These are phyloP conservation scores for Lactifluus volemus DNA, from an alignment of 768 basidiomycete species.

Conservation along the genomic window DNA sequence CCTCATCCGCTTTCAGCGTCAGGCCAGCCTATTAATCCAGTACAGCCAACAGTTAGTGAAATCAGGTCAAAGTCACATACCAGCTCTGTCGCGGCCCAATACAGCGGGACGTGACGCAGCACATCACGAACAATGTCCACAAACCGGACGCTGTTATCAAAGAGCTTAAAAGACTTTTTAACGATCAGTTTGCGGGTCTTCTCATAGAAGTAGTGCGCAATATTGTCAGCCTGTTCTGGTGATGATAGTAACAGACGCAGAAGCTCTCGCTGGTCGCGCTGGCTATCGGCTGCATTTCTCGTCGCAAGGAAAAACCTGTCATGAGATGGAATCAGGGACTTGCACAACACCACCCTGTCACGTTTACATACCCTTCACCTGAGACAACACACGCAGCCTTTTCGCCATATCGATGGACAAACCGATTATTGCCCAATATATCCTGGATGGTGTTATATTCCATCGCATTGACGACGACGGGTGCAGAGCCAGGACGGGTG, in stretches of 20 bases:
- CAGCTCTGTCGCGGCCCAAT: slow-evolving; percentile 62
- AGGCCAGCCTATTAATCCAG: slow-evolving; percentile 51
- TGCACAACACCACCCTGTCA: not conserved
- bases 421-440: slow-evolving; percentile 42
- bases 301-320: slow-evolving; percentile 58
- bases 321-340: not conserved
- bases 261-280: slow-evolving; percentile 42
- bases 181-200: slow-evolving; percentile 53
- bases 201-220: slow-evolving; percentile 55
- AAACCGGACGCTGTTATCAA: slow-evolving; percentile 42
- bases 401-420: slow-evolving; percentile 39
- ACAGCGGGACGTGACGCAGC: slow-evolving; percentile 51
- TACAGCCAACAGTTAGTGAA: not conserved
- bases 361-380: slow-evolving; percentile 46
- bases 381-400: slow-evolving; percentile 46
- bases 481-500: slow-evolving; percentile 35
- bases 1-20: slow-evolving; percentile 48
- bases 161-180: slow-evolving; percentile 44
- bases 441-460: slow-evolving; percentile 44
- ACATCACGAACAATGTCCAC: slow-evolving; percentile 68
- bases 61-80: slow-evolving; percentile 34
- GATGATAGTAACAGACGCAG: slow-evolving; percentile 38
- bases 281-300: slow-evolving; percentile 29
- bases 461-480: slow-evolving; percentile 28
- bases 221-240: slow-evolving; percentile 39